Evolutionary conservation across 768 basidiomycete genomes (phyloP).

Genomic region (Hydnum rufescens): DNA sequence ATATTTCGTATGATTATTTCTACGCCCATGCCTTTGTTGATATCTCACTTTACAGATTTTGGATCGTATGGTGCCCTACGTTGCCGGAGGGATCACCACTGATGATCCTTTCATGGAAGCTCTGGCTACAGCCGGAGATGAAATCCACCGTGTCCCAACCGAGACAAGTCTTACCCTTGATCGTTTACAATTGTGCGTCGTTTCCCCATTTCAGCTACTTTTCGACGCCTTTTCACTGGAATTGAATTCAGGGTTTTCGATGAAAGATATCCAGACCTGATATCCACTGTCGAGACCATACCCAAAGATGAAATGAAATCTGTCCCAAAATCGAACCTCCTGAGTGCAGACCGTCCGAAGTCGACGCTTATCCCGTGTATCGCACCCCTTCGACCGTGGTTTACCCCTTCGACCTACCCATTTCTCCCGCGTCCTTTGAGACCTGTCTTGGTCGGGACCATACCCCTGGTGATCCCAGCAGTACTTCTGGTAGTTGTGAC

Average conservation of each 20-base stretch:
- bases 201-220: background rate
- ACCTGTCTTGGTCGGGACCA: background rate
- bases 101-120: background rate
- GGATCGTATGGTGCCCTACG: conserved; percentile 1
- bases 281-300: background rate
- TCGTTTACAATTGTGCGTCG: background rate
- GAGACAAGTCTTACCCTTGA: background rate
- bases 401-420: background rate
- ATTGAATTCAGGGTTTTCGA: background rate
- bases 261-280: background rate
- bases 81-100: background rate
- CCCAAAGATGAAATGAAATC: too few relatives aligned
- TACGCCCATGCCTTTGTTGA: background rate
- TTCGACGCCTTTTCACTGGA: background rate
- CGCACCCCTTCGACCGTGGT: background rate
- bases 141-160: background rate
- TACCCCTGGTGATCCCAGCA: background rate
- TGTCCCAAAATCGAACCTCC: too few relatives aligned
- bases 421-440: background rate
- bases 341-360: too few relatives aligned
- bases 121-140: background rate
- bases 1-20: background rate
- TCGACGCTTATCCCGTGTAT: too few relatives aligned
- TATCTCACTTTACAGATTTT: background rate
- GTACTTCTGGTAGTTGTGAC: background rate